Evolutionary conservation across 495 filamentous ascomycete genomes (phyloP), one percentile per base, ranked within the genome.

Genomic region (Penicillium longicatenatum): DNA sequence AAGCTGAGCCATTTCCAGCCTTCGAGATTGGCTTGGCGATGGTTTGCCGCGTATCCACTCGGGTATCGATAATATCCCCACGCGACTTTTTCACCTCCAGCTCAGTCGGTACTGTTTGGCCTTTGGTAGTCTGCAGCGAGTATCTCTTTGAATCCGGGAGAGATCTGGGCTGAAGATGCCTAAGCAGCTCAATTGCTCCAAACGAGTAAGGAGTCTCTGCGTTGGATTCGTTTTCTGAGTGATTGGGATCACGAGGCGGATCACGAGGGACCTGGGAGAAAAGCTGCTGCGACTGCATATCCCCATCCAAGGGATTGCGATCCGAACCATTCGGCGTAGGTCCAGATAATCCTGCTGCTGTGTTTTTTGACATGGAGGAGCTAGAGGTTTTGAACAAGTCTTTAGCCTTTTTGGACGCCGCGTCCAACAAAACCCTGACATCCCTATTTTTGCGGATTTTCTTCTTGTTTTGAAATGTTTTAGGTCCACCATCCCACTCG

Each of bases 401-500:
- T 52, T 44, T 42, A 6, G 41, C 59, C 47, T 50, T 33, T 16
- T 57, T 55, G n/a, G 9, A 45, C 33, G 46, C 52, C 22, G 41
- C 46, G 22, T 57, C 47, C 52, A 74, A 61, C 19, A 70, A 51
- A 10, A 20, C 46, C 39, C 55, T 60, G 6, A 72, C 45, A 17
- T 9, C 5, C 1, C 39, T 43, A n/a, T 59, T 63, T 4, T 68
- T 69, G 22, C 37, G 58, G 10, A 71, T 19, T 22, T 55, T 55
- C n/a, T 60, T 62, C 43, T 58, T 55, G 19, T 64, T 52, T 17
- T 47, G 20, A 43, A 61, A 50, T 22, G 66, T 20, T 12, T 43
- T 76, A 54, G 62, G 59, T 41, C 59, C 65, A 11, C 60, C 47
- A 7, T 67, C 63, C 51, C 67, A 75, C 37, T 67, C 53, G 39